Conservation (phyloP, 805 yeast species). For the Candida nanaspora region DNA sequence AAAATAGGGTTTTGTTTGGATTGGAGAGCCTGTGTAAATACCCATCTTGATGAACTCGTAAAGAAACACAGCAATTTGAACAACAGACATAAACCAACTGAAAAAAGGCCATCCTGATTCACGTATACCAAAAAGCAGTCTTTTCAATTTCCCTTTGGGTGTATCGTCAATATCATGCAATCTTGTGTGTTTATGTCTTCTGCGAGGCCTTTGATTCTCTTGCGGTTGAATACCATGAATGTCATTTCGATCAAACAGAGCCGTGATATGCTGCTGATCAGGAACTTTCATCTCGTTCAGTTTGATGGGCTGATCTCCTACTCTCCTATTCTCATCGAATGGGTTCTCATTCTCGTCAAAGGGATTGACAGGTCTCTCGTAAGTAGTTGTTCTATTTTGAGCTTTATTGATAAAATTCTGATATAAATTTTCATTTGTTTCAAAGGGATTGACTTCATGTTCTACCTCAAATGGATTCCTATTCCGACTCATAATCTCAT, state of each 20-base stretch:
- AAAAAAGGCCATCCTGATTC: conserved; percentile 18
- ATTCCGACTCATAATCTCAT: neutral
- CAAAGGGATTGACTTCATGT: neutral
- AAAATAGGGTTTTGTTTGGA: conserved; percentile 64
- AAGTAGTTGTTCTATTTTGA: neutral
- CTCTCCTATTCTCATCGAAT: neutral
- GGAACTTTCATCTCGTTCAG: neutral
- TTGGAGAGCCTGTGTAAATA: conserved; percentile 50
- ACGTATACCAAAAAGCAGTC: conserved; percentile 11
- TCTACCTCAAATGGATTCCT: neutral
- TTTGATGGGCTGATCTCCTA: neutral
- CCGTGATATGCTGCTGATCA: neutral
- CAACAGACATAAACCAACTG: conserved; percentile 30
- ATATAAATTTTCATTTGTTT: neutral
- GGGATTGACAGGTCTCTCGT: conserved; percentile 1
- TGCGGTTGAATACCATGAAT: too few species aligned
- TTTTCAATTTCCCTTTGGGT: neutral
- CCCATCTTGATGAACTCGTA: conserved; percentile 56
- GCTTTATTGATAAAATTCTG: neutral
- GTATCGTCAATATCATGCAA: neutral
- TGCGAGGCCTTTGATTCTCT: neutral
- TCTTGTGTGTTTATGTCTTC: neutral
- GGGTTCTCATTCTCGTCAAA: conserved; percentile 1
- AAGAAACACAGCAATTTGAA: conserved; percentile 50
- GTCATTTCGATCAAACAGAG: neutral